A percentile compares a stretch with the other conserved stretches of the same genome.
phyloP scores from a whole-genome alignment of 305 asterid genomes.

The Fraxinus latifolia region DNA sequence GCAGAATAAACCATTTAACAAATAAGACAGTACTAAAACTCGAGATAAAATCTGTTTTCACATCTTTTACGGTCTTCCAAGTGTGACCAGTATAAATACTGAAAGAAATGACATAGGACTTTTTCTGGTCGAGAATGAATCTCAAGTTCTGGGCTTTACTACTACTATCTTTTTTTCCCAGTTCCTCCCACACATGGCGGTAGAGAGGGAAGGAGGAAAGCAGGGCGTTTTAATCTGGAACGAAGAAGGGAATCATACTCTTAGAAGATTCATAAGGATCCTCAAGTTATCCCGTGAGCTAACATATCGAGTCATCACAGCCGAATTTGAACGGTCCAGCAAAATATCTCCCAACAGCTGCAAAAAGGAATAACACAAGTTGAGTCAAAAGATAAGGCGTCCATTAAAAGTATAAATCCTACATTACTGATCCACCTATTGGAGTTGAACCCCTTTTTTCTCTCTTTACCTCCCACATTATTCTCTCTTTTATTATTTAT shows the following conservation, averaged over 20 bases:
- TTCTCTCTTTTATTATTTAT: not conserved
- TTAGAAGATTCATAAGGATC: conserved; percentile 96
- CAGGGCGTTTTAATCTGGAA: not conserved
- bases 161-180: not conserved
- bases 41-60: not conserved
- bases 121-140: not conserved
- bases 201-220: not conserved
- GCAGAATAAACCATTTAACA: not conserved
- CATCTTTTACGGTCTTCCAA: not conserved
- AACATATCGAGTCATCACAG: conserved; percentile 84
- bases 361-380: conserved; percentile 6
- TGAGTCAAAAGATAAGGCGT: not conserved
- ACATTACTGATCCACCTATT: not conserved
- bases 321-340: conserved; percentile 87
- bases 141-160: not conserved
- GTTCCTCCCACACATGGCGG: not conserved
- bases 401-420: not conserved
- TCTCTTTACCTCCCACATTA: not conserved
- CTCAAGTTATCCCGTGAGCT: conserved; percentile 86
- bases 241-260: conserved; percentile 49
- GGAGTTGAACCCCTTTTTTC: not conserved
- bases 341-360: conserved; percentile 52
- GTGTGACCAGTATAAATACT: not conserved
- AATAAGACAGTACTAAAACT: not conserved
- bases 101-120: not conserved